A percentile compares a stretch with the other conserved stretches of the same genome.
Evolutionary conservation across 306 rosid species (phyloP).

Genomic region (Sicyos baderoa): DNA sequence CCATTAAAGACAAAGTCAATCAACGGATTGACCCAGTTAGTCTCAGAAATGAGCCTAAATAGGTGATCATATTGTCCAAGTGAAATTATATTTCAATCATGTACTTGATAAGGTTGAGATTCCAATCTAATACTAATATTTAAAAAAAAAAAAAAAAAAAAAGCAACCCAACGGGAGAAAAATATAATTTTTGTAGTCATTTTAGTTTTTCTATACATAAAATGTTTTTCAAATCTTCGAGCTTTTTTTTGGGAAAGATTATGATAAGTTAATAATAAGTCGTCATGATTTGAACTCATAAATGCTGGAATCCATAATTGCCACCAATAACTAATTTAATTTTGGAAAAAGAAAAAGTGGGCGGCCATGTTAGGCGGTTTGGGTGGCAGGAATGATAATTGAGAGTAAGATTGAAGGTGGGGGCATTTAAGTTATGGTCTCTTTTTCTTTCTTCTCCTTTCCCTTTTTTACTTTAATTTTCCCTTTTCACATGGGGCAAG

Average conservation of each 20-base stretch:
- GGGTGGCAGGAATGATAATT: conserved; percentile 2
- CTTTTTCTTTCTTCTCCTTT: neutral
- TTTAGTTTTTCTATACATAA: too few relatives aligned
- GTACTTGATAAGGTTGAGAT: too few relatives aligned
- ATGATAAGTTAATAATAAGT: too few relatives aligned
- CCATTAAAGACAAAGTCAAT: neutral
- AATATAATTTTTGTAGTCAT: too few relatives aligned
- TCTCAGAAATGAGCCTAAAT: neutral
- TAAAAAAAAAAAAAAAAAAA: too few relatives aligned
- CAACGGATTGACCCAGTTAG: neutral
- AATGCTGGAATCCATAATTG: neutral
- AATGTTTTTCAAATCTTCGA: too few relatives aligned
- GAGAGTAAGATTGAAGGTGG: conserved; percentile 19
- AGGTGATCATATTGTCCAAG: too few relatives aligned
- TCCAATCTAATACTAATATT: too few relatives aligned
- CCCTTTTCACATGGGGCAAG: conserved; percentile 13
- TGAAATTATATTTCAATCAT: too few relatives aligned
- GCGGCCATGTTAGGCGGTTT: neutral
- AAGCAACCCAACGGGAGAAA: too few relatives aligned
- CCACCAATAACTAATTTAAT: neutral
- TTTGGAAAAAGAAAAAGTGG: neutral
- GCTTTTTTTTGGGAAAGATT: too few relatives aligned
- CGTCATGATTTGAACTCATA: too few relatives aligned
- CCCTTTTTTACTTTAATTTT: neutral
- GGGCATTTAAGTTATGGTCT: conserved; percentile 12